phyloP scores from a whole-genome alignment of 805 yeast species.

The Kregervanrija fluxuum region DNA sequence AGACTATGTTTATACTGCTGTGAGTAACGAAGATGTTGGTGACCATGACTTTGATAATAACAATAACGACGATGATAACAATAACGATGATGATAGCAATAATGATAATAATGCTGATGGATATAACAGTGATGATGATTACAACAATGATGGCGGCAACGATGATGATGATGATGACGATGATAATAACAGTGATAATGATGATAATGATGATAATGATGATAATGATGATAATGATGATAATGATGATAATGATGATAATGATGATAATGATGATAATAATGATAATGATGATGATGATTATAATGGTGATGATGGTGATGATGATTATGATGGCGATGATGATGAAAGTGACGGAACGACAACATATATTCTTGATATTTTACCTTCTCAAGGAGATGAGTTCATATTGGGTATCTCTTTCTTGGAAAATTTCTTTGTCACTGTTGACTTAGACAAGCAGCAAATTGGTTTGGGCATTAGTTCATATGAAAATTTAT shows the following conservation, averaged over 20 bases:
- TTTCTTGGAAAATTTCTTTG: neutral
- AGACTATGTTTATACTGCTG: neutral
- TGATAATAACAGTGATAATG: conserved; percentile 2
- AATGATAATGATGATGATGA: conserved; percentile 4
- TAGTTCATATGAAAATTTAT: no score
- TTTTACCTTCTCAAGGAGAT: conserved; percentile 8
- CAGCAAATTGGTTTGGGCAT: no score
- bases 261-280: conserved; percentile 1
- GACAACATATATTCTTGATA: conserved; percentile 4
- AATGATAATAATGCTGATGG: neutral
- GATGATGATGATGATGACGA: neutral
- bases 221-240: neutral
- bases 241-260: neutral
- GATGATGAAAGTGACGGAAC: neutral
- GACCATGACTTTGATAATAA: neutral
- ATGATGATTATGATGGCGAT: neutral
- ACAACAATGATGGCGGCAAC: neutral
- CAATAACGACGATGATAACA: neutral
- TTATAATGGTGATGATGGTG: conserved; percentile 4
- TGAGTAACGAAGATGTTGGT: neutral
- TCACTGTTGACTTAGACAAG: no score
- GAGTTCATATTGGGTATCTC: conserved; percentile 3
- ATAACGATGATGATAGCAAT: conserved; percentile 5
- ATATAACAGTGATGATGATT: neutral
- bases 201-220: neutral